These are phyloP conservation scores for Acer saccharum DNA, from an alignment of 345 rosid genomes.

Conservation along the genomic window DNA sequence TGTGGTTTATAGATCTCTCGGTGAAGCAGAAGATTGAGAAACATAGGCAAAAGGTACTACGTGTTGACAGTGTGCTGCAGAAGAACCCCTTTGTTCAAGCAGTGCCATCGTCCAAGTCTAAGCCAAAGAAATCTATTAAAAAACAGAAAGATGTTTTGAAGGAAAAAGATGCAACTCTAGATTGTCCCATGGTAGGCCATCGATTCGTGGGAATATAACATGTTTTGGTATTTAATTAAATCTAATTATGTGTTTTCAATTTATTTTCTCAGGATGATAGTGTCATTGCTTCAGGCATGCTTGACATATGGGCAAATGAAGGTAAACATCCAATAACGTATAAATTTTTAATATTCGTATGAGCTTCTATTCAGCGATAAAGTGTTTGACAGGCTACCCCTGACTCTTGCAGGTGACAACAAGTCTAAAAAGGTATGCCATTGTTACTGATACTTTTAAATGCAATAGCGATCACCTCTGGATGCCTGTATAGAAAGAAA, in stretches of 20 bases:
- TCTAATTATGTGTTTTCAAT: conserved; percentile 16
- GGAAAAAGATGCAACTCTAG: conserved; percentile 30
- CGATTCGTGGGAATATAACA: background rate
- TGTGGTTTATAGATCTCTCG: conserved; percentile 52
- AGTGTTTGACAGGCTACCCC: background rate
- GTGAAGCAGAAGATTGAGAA: conserved; percentile 86
- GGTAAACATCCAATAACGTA: conserved; percentile 38
- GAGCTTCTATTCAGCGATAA: background rate
- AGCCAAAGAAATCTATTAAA: conserved; percentile 44
- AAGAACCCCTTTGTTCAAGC: conserved; percentile 74
- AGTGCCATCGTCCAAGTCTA: conserved; percentile 69
- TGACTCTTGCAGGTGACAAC: conserved; percentile 44
- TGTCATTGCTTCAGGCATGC: conserved; percentile 45
- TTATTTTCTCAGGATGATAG: conserved; percentile 29
- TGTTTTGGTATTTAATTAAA: background rate
- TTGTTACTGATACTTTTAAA: conserved; percentile 10
- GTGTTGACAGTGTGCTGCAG: conserved; percentile 63
- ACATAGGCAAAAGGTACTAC: conserved; percentile 66
- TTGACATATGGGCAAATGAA: conserved; percentile 68
- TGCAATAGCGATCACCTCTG: background rate
- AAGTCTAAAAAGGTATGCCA: conserved; percentile 55
- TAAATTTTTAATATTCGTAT: background rate
- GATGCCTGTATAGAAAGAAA: background rate
- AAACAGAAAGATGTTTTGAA: conserved; percentile 25
- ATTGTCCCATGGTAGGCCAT: conserved; percentile 43